phyloP scores from a whole-genome alignment of 768 basidiomycete species.

The Phylloporus arenicola region DNA sequence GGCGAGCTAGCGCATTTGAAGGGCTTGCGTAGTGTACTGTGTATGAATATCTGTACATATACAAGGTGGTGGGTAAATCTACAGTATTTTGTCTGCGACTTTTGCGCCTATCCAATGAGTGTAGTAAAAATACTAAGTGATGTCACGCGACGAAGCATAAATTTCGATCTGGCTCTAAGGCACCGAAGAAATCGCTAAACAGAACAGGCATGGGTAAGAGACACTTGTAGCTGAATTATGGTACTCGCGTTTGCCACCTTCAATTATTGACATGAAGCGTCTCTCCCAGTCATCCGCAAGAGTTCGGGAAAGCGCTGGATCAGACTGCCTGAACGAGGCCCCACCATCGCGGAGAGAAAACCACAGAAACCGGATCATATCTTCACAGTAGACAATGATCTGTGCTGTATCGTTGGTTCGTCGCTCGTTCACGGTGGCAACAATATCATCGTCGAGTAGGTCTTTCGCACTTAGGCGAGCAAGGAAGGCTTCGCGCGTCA shows the following conservation, averaged over 20 bases:
- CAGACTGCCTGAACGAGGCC: conserved; percentile 13
- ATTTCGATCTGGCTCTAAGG: background rate
- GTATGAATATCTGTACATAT: background rate
- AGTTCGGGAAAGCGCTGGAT: conserved; percentile 13
- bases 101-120: background rate
- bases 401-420: conserved; percentile 25
- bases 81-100: background rate
- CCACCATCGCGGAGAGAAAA: conserved; percentile 28
- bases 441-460: conserved; percentile 15
- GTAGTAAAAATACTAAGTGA: background rate
- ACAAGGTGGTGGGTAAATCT: background rate
- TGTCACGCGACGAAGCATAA: background rate
- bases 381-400: conserved; percentile 20
- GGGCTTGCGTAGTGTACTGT: background rate
- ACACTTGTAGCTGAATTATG: background rate
- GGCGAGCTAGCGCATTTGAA: conserved; percentile 4
- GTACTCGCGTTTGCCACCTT: conserved; percentile 20
- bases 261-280: conserved; percentile 11
- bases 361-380: conserved; percentile 25
- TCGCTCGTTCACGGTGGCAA: conserved; percentile 17
- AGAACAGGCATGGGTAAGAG: background rate
- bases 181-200: conserved; percentile 2
- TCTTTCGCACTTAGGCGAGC: conserved; percentile 11
- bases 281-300: conserved; percentile 17
- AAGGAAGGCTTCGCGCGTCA: conserved; percentile 16